These are phyloP conservation scores for Scolecobasidium constrictum DNA, from an alignment of 2,329 filamentous ascomycete species.

Conservation along the genomic window DNA sequence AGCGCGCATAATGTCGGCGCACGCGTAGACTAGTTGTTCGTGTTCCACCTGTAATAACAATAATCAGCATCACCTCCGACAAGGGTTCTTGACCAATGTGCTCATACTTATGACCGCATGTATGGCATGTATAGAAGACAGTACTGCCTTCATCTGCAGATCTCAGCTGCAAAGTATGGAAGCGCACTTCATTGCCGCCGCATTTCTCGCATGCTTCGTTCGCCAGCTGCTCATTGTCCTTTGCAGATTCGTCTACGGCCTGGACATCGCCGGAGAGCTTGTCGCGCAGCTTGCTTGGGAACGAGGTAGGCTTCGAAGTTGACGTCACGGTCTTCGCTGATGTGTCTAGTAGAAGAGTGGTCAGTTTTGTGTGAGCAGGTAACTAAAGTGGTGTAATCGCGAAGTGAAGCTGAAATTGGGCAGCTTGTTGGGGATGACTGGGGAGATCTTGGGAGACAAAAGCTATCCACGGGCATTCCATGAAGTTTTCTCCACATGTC, in stretches of 20 bases:
- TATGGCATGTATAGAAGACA: conserved; percentile 71
- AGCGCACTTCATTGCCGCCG: conserved; percentile 71
- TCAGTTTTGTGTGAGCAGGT: neutral
- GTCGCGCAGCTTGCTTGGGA: conserved; percentile 78
- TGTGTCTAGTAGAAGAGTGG: conserved; percentile 43
- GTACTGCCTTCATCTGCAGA: conserved; percentile 93
- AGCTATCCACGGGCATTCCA: too few relatives aligned
- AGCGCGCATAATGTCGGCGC: neutral
- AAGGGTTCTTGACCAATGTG: too few relatives aligned
- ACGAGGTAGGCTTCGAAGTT: conserved; percentile 76
- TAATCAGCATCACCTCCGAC: neutral
- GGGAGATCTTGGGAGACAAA: too few relatives aligned
- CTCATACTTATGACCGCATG: conserved; percentile 77
- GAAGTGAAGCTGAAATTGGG: too few relatives aligned
- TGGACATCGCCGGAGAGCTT: conserved; percentile 75
- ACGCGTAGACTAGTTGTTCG: conserved; percentile 45
- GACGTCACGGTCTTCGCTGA: conserved; percentile 69
- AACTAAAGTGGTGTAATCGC: too few relatives aligned
- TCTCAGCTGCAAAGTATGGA: conserved; percentile 73
- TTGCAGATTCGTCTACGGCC: conserved; percentile 64
- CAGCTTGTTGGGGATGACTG: too few relatives aligned
- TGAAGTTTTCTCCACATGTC: too few relatives aligned
- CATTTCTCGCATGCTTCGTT: conserved; percentile 68
- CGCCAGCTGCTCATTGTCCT: conserved; percentile 26
- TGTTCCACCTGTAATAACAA: conserved; percentile 34